Evolutionary conservation across 306 rosid species (phyloP), one percentile per base, ranked within the genome.

Genomic region (Glycyrrhiza uralensis): DNA sequence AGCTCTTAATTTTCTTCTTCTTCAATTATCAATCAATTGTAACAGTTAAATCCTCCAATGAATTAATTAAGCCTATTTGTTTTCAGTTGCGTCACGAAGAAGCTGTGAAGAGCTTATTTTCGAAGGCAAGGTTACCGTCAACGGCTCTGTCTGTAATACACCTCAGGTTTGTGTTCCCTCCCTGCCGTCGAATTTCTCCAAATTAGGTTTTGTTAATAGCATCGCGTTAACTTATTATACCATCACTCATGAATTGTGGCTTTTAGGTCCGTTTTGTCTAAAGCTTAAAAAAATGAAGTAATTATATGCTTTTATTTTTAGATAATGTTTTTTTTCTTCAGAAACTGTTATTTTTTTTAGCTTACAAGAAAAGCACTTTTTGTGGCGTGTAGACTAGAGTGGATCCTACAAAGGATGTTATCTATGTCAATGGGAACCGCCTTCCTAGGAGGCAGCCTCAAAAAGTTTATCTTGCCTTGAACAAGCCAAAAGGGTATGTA

Each of bases 401-500:
- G 70, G 96, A 93, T 79, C 97, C 98, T 58, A 82, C 82, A 63
- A 91, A 81, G 87, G 98, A 93, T 79, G 58, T 80, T 64, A 91
- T 93, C 59, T 90, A 93, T 76, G 98, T 93, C 33, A 89, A 89
- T 26, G 98, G 98, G 32, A 93, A 75, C 74, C 91, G 98, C 14
- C 97, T 93, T 70, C 97, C 98, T 1, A 93, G 86, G 92, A 93
- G 76, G 79, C 90, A 89, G 85, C 91, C 98, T 67, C 80, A 83
- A 13, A 93, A 93, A 84, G 85, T 93, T 72, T 93, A 93, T 83
- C 80, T 93, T 72, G 97, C 97, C 5, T 80, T 93, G 76, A 93
- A 93, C 94, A 91, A 93, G 84, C 98, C 97, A 15, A 93, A 93
- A 86, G 98, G 98, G 98, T 93, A 66, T 74, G 91, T 45, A 22